These are phyloP conservation scores for Phyllosticta capitalensis DNA, from an alignment of 2,329 filamentous ascomycete genomes.

Conservation along the genomic window DNA sequence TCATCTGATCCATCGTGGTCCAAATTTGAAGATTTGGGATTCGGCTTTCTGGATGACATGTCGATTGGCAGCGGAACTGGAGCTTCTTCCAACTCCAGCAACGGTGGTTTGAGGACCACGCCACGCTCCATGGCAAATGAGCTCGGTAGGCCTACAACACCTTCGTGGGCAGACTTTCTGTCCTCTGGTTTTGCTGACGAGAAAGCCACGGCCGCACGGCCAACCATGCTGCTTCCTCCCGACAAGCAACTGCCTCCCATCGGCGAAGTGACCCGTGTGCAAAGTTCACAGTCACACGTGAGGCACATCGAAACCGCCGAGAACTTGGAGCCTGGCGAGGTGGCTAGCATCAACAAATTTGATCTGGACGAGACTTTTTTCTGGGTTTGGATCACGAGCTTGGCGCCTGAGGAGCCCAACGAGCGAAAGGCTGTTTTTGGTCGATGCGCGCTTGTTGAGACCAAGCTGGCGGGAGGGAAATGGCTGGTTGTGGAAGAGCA, in stretches of 20 bases:
- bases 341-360: constrained; percentile 80
- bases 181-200: constrained; percentile 84
- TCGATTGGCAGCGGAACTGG: constrained; percentile 24
- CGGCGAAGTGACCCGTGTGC: constrained; percentile 55
- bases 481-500: constrained; percentile 97
- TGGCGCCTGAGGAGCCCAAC: constrained; percentile 80
- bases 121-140: constrained; percentile 59
- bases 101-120: constrained; percentile 50
- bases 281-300: constrained; percentile 75
- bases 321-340: constrained; percentile 76
- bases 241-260: constrained; percentile 88
- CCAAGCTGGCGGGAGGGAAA: constrained; percentile 65
- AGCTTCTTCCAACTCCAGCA: constrained; percentile 13
- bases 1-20: constrained; percentile 80
- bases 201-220: constrained; percentile 51
- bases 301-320: constrained; percentile 55
- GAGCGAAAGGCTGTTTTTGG: constrained; percentile 88
- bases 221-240: constrained; percentile 72
- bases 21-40: constrained; percentile 90
- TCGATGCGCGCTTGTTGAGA: constrained; percentile 85
- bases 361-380: constrained; percentile 94
- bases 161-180: constrained; percentile 96
- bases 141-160: constrained; percentile 76
- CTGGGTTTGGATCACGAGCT: constrained; percentile 99
- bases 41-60: constrained; percentile 63